Evolutionary conservation across 495 filamentous ascomycete species (phyloP).

Genomic region (Hypoxylon trugodes): DNA sequence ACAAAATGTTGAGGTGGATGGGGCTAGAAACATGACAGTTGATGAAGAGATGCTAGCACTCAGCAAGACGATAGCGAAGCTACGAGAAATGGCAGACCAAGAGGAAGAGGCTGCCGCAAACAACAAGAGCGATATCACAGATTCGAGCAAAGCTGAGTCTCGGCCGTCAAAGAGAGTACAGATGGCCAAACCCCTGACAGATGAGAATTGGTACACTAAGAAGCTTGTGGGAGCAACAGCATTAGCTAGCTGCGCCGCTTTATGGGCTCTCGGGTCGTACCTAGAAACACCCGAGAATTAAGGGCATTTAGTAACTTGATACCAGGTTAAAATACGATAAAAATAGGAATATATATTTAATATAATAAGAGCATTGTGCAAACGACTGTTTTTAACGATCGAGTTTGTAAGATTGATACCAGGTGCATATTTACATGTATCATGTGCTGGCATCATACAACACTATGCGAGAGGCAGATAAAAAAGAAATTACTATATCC

Average conservation of each 20-base stretch:
- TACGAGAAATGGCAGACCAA: constrained; percentile 61
- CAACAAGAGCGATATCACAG: constrained; percentile 44
- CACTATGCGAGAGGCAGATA: too few species aligned
- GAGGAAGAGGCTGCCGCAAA: constrained; percentile 45
- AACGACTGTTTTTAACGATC: neutral
- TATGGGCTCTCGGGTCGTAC: constrained; percentile 71
- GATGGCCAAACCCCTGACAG: constrained; percentile 68
- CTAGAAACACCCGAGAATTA: constrained; percentile 47
- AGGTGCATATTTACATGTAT: too few species aligned
- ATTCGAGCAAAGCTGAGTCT: constrained; percentile 47
- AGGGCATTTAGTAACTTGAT: neutral
- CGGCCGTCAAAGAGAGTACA: constrained; percentile 51
- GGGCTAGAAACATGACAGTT: constrained; percentile 62
- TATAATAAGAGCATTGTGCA: neutral
- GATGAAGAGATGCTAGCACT: constrained; percentile 77
- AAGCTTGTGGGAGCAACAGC: constrained; percentile 71
- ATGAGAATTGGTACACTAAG: constrained; percentile 74
- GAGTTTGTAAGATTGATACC: too few species aligned
- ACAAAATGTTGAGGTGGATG: constrained; percentile 92
- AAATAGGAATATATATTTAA: neutral
- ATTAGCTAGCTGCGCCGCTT: constrained; percentile 69
- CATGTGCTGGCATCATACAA: too few species aligned
- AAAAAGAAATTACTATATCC: too few species aligned
- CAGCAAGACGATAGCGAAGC: constrained; percentile 66
- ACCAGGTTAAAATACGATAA: neutral